Evolutionary conservation across 352 stramenopile genomes (phyloP).

Genomic region (Phytopythium aichiense): DNA sequence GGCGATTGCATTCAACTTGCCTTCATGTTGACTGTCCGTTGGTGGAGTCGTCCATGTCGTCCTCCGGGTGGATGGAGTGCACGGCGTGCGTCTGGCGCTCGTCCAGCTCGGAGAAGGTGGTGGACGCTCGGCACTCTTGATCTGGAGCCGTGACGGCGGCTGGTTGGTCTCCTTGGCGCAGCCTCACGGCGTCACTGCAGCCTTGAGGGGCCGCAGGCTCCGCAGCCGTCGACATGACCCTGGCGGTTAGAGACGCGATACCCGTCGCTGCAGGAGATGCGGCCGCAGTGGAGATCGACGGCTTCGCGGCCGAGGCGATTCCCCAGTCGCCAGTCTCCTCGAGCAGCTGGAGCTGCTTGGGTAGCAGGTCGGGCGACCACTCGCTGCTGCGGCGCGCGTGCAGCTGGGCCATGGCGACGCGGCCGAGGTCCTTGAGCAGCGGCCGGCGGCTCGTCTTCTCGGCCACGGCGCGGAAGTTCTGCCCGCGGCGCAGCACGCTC

Average conservation of each 20-base stretch:
- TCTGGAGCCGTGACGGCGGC: neutral
- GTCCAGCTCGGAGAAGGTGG: neutral
- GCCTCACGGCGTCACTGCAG: no score
- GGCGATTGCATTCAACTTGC: no score
- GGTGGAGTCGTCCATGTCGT: neutral
- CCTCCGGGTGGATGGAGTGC: constrained; percentile 2
- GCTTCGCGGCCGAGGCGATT: no score
- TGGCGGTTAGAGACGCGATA: neutral
- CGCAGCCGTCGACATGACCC: neutral
- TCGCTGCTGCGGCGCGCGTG: constrained; percentile 55
- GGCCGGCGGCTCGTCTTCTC: constrained; percentile 49
- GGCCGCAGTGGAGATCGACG: neutral
- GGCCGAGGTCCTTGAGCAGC: constrained; percentile 50
- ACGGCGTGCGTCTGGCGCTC: neutral
- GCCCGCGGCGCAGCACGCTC: constrained; percentile 40
- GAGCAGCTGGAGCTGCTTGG: constrained; percentile 56
- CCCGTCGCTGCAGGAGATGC: neutral
- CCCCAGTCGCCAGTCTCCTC: constrained; percentile 16
- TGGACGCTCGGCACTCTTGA: neutral
- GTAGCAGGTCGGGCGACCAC: constrained; percentile 66
- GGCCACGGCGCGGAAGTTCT: constrained; percentile 53
- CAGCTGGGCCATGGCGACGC: constrained; percentile 65
- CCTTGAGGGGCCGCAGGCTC: no score
- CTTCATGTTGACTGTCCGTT: neutral
- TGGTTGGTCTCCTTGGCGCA: no score